Percentiles rank a stretch among this genome's conserved stretches.
These are phyloP conservation scores for Ophiostoma perfectum DNA, from an alignment of 2,329 filamentous ascomycete genomes.

Conservation along the genomic window DNA sequence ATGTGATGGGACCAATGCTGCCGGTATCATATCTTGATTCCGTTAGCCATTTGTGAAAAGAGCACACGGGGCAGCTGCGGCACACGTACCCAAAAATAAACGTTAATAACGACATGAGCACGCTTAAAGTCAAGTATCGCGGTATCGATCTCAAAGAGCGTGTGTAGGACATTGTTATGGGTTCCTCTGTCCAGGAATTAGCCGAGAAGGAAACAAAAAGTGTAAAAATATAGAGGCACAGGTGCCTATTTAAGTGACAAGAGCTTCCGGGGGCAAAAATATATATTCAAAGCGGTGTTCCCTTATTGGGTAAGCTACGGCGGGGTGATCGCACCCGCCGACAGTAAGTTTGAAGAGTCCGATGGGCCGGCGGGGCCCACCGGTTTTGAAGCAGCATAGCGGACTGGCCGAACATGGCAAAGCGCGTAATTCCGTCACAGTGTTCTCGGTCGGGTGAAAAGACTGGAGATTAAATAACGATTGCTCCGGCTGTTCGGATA, in stretches of 20 bases:
- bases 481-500: background rate
- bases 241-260: background rate
- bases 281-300: background rate
- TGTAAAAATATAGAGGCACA: too few relatives aligned
- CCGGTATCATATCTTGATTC: background rate
- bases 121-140: background rate
- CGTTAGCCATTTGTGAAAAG: background rate
- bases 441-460: background rate
- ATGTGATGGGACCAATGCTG: constrained; percentile 12
- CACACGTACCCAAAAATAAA: constrained; percentile 10
- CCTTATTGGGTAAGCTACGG: constrained; percentile 3
- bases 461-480: background rate
- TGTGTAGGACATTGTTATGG: background rate
- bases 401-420: constrained; percentile 13
- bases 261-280: too few relatives aligned
- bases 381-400: background rate
- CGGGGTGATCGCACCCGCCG: background rate
- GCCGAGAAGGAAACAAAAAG: too few relatives aligned
- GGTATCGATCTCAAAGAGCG: background rate
- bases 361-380: background rate
- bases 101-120: background rate
- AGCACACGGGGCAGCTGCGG: too few relatives aligned
- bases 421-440: background rate
- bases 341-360: background rate
- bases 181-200: background rate